phyloP scores from a whole-genome alignment of 257 asterid species.

The Solanum pinnatisectum region DNA sequence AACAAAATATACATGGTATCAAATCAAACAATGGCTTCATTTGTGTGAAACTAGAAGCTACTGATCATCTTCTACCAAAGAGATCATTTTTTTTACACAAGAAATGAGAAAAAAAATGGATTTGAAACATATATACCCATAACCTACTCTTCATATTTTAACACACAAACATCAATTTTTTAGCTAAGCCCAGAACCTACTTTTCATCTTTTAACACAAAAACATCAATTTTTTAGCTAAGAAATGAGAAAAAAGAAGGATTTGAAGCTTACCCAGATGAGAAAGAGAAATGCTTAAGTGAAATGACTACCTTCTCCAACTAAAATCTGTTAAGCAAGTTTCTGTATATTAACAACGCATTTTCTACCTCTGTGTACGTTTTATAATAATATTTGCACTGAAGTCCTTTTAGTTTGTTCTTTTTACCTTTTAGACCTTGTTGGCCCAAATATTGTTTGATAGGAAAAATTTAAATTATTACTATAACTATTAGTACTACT shows the following conservation, averaged over 20 bases:
- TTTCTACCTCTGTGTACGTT: background rate
- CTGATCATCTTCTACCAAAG: too few species aligned
- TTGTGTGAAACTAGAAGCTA: too few species aligned
- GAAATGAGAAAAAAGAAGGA: background rate
- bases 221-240: background rate
- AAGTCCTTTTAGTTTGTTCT: background rate
- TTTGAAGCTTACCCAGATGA: constrained; percentile 2
- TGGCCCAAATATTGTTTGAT: too few species aligned
- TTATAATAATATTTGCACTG: background rate
- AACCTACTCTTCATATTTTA: too few species aligned
- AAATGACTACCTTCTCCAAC: background rate
- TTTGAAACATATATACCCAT: too few species aligned
- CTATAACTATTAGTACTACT: too few species aligned
- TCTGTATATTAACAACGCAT: background rate
- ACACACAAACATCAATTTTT: too few species aligned
- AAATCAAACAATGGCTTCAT: background rate
- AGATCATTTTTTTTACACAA: too few species aligned
- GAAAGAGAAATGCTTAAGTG: background rate
- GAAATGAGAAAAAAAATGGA: too few species aligned
- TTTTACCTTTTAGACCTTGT: background rate
- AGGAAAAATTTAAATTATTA: too few species aligned
- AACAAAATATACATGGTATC: background rate
- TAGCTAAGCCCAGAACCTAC: background rate
- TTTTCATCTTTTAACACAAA: too few species aligned
- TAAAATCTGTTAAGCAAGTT: background rate